These are phyloP conservation scores for Hymenoscyphus albidus DNA, from an alignment of 2,329 filamentous ascomycete species.

Conservation along the genomic window DNA sequence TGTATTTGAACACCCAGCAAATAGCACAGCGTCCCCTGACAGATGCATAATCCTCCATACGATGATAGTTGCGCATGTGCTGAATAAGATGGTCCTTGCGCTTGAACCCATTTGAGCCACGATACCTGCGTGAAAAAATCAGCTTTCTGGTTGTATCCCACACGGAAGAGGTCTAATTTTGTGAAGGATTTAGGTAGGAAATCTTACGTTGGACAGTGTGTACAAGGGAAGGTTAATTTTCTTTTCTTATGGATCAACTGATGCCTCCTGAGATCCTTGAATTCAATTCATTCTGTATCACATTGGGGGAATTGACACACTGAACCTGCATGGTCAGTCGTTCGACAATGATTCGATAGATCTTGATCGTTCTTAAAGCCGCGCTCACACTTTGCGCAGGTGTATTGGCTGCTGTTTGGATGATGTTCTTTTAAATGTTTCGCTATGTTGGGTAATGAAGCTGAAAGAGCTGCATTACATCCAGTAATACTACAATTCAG, in stretches of 20 bases:
- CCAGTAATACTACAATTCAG: not conserved
- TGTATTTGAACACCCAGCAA: not conserved
- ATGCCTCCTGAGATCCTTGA: conserved; percentile 27
- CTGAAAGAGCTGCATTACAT: not conserved
- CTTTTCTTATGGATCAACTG: conserved; percentile 17
- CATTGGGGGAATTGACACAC: conserved; percentile 13
- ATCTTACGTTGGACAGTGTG: conserved; percentile 30
- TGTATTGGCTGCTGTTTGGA: not conserved
- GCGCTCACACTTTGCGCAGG: not conserved
- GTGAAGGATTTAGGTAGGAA: not conserved
- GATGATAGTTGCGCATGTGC: conserved; percentile 37
- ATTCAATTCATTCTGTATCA: not conserved
- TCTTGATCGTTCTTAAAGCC: not conserved
- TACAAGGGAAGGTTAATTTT: conserved; percentile 29
- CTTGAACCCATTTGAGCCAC: conserved; percentile 35
- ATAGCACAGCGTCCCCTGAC: not conserved
- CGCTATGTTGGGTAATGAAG: not conserved
- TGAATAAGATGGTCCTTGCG: conserved; percentile 39
- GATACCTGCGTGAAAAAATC: conserved; percentile 22
- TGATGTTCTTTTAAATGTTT: not conserved
- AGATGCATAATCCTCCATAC: conserved; percentile 23
- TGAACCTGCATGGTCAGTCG: conserved; percentile 2
- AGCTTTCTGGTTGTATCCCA: not conserved
- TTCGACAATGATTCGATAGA: not conserved
- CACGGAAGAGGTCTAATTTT: too few relatives aligned